A percentile compares a stretch with the other conserved stretches of the same genome.
Conservation (phyloP, 2,329 filamentous ascomycete genomes). For the Aspergillus versicolor region DNA sequence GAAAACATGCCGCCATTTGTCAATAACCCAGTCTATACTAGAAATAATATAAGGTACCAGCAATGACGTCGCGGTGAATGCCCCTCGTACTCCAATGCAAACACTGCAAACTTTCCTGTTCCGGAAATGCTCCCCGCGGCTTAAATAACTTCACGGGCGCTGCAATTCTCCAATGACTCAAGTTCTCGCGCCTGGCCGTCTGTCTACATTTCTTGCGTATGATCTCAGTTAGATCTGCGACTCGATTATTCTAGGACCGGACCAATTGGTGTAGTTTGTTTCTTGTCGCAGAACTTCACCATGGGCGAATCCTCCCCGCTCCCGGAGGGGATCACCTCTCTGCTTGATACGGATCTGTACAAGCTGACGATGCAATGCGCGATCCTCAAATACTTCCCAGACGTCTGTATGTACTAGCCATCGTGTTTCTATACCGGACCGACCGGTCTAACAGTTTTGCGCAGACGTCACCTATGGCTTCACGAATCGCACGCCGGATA, state of each 20-base stretch:
- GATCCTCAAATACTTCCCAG: constrained; percentile 85
- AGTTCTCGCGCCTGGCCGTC: neutral
- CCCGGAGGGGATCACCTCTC: constrained; percentile 74
- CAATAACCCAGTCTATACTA: neutral
- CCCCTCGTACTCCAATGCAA: constrained; percentile 7
- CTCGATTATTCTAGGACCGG: neutral
- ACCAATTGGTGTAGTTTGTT: neutral
- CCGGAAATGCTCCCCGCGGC: constrained; percentile 6
- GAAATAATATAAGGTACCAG: neutral
- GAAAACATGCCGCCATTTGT: no score
- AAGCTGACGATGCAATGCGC: constrained; percentile 99
- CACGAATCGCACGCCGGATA: constrained; percentile 91
- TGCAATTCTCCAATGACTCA: constrained; percentile 4
- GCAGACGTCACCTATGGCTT: constrained; percentile 82
- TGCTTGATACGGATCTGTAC: constrained; percentile 84
- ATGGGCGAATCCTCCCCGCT: constrained; percentile 31
- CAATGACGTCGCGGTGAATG: neutral
- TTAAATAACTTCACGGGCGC: constrained; percentile 3
- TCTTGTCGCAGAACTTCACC: neutral
- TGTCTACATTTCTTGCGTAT: neutral
- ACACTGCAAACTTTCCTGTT: constrained; percentile 14
- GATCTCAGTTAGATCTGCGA: neutral
- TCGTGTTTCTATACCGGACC: neutral
- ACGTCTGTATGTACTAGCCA: constrained; percentile 49
- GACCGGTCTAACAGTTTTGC: constrained; percentile 4